Evolutionary conservation across 148 eudicot genomes (phyloP), one percentile per base, ranked within the genome.

Genomic region (Mesembryanthemum crystallinum): DNA sequence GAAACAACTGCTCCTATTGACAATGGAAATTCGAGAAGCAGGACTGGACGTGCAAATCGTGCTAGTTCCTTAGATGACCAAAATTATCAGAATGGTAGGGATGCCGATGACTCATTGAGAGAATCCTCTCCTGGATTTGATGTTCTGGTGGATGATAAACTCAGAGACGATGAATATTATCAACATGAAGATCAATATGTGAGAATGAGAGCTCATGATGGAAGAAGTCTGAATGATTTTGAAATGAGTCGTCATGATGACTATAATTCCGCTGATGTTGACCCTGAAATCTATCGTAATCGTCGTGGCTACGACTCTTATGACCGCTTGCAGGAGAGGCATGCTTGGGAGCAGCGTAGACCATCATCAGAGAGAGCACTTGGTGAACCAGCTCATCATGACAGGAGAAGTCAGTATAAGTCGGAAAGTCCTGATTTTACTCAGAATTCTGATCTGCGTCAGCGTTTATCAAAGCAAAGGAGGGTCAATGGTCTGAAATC

Each of bases 111-210:
- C 66, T 77, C 84, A 42, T 86, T 91, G 64, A 85, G 98, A 69
- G 97, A 94, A 81, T 91, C 89, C 14, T 92, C 98, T 29, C 98
- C 98, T 80, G 98, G 98, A 51, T 94, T 92, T 81, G 97, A 94
- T 87, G 98, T 94, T 71, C 98, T 94, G 73, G 98, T 94, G 60
- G 96, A 94, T 79, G 88, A 90, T 80, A 93, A 92, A 21, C 83
- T 80, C 29, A 74, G 87, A 70, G 89, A 86, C 45, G 81, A 87
- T 39, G 91, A 89, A 35, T 94, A 87, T 80, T 94, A 86, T 79
- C 88, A 82, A 27, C 78, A 88, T 63, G 96, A 92, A 66, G 96
- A 89, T 52, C 89, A 80, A 23, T 88, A 74, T 76, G 82, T 71
- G 63, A 81, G 92, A 75, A 67, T 84, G 64, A 72, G 85, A 76